Percentiles rank a stretch among this genome's conserved stretches.
These are phyloP conservation scores for Endogone sp. DNA, from an alignment of 192 early-diverging fungal species.

Conservation along the genomic window DNA sequence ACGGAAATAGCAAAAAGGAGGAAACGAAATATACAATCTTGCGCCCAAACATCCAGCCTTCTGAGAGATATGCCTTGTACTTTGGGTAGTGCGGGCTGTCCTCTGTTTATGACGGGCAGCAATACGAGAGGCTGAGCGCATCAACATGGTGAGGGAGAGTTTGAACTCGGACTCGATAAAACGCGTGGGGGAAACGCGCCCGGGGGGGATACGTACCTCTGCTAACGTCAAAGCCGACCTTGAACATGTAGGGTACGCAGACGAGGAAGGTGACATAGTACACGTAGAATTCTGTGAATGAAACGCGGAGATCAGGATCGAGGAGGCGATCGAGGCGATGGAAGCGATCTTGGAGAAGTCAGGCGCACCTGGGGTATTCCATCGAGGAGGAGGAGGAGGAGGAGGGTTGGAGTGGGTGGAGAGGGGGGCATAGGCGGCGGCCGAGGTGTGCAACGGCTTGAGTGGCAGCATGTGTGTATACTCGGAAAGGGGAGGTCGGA, in stretches of 20 bases:
- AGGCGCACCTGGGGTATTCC: conserved; percentile 1
- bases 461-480: too few relatives aligned
- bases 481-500: too few relatives aligned
- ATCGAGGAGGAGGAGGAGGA: not conserved
- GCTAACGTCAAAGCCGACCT: conserved; percentile 49
- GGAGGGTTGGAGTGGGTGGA: too few relatives aligned
- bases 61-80: conserved; percentile 40
- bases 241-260: conserved; percentile 62
- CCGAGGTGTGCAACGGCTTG: too few relatives aligned
- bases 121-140: not conserved
- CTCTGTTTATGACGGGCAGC: conserved; percentile 19
- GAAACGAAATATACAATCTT: conserved; percentile 38
- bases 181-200: too few relatives aligned
- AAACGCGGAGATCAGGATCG: not conserved
- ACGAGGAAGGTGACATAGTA: conserved; percentile 63
- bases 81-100: conserved; percentile 33
- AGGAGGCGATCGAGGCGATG: not conserved
- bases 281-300: conserved; percentile 62
- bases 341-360: too few relatives aligned
- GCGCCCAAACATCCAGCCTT: conserved; percentile 71
- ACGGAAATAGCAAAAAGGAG: too few relatives aligned
- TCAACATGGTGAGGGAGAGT: too few relatives aligned
- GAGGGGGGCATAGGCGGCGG: too few relatives aligned
- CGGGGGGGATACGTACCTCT: conserved; percentile 39
- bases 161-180: too few relatives aligned